Evolutionary conservation across 495 filamentous ascomycete genomes (phyloP).

Genomic region (Evernia prunastri): DNA sequence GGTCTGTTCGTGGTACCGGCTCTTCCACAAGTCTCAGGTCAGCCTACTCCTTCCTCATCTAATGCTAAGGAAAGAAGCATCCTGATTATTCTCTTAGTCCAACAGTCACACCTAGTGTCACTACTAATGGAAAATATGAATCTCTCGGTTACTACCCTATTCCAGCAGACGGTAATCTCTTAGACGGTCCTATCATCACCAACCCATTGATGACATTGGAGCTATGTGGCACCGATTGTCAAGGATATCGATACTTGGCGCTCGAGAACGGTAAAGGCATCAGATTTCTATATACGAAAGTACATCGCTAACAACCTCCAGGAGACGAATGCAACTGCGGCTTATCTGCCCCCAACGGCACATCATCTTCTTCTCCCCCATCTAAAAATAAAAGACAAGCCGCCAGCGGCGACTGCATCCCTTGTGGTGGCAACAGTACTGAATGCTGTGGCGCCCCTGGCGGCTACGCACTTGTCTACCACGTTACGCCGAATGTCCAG

Average conservation of each 20-base stretch:
- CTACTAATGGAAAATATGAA: neutral
- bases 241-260: neutral
- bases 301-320: neutral
- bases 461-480: conserved; percentile 1
- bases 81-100: neutral
- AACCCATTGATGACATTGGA: neutral
- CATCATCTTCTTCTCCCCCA: neutral
- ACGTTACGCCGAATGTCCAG: neutral
- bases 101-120: neutral
- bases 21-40: neutral
- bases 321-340: conserved; percentile 2
- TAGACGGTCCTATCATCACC: neutral
- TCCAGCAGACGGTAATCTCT: neutral
- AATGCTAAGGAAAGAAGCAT: neutral
- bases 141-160: neutral
- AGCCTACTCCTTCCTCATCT: neutral
- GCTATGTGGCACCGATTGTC: neutral
- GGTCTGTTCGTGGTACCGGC: neutral
- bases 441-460: neutral
- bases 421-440: neutral
- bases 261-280: neutral
- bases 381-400: too few species aligned
- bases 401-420: neutral
- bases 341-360: neutral
- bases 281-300: neutral